Evolutionary conservation across 2,329 filamentous ascomycete genomes (phyloP).

Genomic region (Penicillium sclerotiorum): DNA sequence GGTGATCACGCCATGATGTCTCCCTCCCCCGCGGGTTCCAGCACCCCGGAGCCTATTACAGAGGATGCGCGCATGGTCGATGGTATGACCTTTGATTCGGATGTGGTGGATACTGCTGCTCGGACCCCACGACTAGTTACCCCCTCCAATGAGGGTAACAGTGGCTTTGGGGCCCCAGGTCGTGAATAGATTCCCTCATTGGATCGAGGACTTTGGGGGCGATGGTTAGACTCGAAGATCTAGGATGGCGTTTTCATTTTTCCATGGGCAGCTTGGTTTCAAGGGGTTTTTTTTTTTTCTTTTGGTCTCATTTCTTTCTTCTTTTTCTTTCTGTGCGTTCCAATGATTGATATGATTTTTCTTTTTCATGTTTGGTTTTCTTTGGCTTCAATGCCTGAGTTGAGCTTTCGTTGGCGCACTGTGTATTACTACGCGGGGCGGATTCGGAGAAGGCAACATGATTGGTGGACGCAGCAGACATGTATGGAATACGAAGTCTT

Average conservation of each 20-base stretch:
- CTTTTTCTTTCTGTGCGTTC: conserved; percentile 7
- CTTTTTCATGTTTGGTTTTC: neutral
- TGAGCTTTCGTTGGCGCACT: neutral
- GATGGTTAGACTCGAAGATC: conserved; percentile 9
- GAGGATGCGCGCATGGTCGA: conserved; percentile 67
- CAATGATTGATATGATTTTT: conserved; percentile 3
- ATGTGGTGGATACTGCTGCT: conserved; percentile 67
- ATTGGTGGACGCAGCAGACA: conserved; percentile 10
- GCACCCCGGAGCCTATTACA: conserved; percentile 43
- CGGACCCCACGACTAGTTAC: conserved; percentile 58
- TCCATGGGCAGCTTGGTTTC: too few species aligned
- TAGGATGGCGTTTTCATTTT: conserved; percentile 15
- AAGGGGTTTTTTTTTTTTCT: conserved; percentile 5
- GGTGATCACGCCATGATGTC: conserved; percentile 46
- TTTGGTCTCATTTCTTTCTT: neutral
- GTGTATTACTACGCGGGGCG: conserved; percentile 16
- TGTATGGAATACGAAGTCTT: conserved; percentile 8
- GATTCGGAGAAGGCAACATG: conserved; percentile 3
- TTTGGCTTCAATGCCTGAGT: neutral
- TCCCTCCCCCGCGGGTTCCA: conserved; percentile 38
- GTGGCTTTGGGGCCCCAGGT: conserved; percentile 17
- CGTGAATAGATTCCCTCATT: conserved; percentile 22
- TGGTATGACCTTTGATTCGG: conserved; percentile 64
- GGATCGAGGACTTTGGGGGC: neutral
- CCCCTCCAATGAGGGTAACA: conserved; percentile 22